Base-by-base conservation (phyloP, 768 basidiomycete species). In the Collybiopsis luxurians region DNA sequence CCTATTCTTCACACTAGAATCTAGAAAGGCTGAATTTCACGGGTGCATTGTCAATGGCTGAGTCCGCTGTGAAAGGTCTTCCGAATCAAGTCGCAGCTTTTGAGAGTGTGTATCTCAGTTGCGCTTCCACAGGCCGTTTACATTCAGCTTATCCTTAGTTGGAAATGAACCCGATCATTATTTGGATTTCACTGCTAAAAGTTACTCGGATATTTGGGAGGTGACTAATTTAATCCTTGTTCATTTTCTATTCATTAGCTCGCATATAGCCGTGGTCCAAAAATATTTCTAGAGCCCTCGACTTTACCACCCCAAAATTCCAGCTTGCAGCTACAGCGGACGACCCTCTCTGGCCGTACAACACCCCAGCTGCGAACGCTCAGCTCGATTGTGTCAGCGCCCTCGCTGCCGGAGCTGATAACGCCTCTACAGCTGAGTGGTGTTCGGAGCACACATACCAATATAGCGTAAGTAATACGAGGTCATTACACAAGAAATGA, bases 141-240 rank as follows among this genome's bases (percentile, higher is more conserved):
- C 27, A 31, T 15, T 24, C 45, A 30, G 28, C 52, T n/a, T 51
- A 17, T 52, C n/a, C 1, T 19, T 48, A 80, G 79, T 82, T 58
- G 81, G 81, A 21, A 82, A 82, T 49, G 81, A 83, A 65, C 80
- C 80, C 2, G 80, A 82, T 62, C 79, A 81, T 36, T 82, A 81
- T 58, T 69, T 71, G 38, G 31, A 59, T 10, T 77, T 76, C 59
- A 74, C 75, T 1, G 73, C 80, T 26, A 64, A 74, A 58, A 76
- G 68, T 21, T 83, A 83, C 59, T 71, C 74, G 2, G 61, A 62
- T 13, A 70, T 72, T 13, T 82, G 80, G 80, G 72, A 69, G 63
- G 81, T 79, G 61, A 49, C 70, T 19, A 42, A 60, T 26, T 15
- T 45, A 12, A 39, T 5, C 3, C 26, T 17, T 9, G 21, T 23